phyloP scores from a whole-genome alignment of 805 yeast genomes.

The Zygosaccharomyces bailii region DNA sequence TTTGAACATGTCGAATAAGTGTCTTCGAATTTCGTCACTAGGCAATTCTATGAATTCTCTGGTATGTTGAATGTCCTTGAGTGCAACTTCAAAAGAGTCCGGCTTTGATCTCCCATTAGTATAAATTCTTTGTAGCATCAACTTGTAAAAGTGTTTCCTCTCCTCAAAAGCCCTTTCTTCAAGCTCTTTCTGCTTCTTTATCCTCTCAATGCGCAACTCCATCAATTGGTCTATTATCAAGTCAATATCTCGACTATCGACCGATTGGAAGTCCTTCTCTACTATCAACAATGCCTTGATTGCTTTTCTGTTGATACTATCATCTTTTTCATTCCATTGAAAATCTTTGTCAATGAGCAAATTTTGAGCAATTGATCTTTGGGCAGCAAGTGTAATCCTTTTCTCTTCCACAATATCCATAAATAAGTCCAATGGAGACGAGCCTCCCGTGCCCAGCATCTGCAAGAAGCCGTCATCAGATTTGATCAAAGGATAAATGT shows the following conservation, averaged over 20 bases:
- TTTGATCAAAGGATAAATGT: slow-evolving; percentile 48
- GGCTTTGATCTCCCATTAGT: slow-evolving; percentile 24
- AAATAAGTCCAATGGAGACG: slow-evolving; percentile 71
- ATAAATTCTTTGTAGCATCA: slow-evolving; percentile 24
- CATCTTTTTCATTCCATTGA: slow-evolving; percentile 24
- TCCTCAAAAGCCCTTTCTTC: slow-evolving; percentile 20
- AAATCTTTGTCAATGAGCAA: slow-evolving; percentile 40
- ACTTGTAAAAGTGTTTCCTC: slow-evolving; percentile 27
- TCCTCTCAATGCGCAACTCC: slow-evolving; percentile 25
- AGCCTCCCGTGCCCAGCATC: slow-evolving; percentile 72
- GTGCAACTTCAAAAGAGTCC: slow-evolving; percentile 39
- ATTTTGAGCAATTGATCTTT: slow-evolving; percentile 57
- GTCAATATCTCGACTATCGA: slow-evolving; percentile 32
- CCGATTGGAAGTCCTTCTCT: slow-evolving; percentile 26
- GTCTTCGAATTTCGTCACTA: slow-evolving; percentile 28
- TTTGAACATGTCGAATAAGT: slow-evolving; percentile 37
- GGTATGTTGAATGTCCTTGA: slow-evolving; percentile 28
- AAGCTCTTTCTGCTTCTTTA: slow-evolving; percentile 21
- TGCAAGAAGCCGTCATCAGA: slow-evolving; percentile 55
- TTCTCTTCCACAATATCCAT: slow-evolving; percentile 70
- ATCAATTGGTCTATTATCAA: slow-evolving; percentile 32
- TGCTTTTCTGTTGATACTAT: slow-evolving; percentile 11
- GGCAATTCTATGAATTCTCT: slow-evolving; percentile 38
- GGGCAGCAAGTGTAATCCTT: slow-evolving; percentile 51
- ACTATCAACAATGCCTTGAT: slow-evolving; percentile 19